A percentile compares a stretch with the other conserved stretches of the same genome.
Evolutionary conservation across 129 eudicot genomes (phyloP).

Genomic region (Pittosporum tobira): DNA sequence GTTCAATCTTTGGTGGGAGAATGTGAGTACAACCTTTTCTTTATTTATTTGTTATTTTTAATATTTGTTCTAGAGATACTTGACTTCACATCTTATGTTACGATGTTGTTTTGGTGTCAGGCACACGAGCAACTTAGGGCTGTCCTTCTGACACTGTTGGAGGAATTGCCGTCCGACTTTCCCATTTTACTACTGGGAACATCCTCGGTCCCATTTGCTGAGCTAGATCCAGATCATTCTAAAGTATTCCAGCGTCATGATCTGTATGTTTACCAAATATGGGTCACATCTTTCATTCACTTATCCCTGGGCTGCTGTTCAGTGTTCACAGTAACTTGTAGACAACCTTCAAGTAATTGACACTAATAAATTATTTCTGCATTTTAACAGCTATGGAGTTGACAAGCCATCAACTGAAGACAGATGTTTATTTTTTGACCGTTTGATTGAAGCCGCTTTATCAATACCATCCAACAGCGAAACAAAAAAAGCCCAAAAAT

Average conservation of each 20-base stretch:
- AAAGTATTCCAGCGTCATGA: conserved; percentile 48
- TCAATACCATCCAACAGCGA: conserved; percentile 57
- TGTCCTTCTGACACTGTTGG: conserved; percentile 71
- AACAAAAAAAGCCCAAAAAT: conserved; percentile 28
- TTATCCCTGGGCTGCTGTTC: background rate
- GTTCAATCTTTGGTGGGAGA: conserved; percentile 95
- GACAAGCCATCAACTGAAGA: conserved; percentile 68
- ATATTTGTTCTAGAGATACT: background rate
- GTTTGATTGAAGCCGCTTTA: conserved; percentile 68
- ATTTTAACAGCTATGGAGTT: conserved; percentile 52
- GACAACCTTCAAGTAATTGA: conserved; percentile 6
- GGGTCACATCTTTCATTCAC: conserved; percentile 4
- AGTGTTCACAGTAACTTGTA: too few species aligned
- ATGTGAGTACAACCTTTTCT: too few species aligned
- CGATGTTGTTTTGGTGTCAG: conserved; percentile 27
- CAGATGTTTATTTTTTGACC: conserved; percentile 61
- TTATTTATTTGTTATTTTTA: background rate
- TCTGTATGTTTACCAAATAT: conserved; percentile 41
- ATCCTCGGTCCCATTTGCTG: conserved; percentile 41
- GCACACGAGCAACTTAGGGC: conserved; percentile 95
- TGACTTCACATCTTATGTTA: conserved; percentile 12
- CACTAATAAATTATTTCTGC: conserved; percentile 1
- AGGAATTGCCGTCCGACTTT: conserved; percentile 80
- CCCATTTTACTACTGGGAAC: conserved; percentile 85
- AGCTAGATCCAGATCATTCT: conserved; percentile 43